These are phyloP conservation scores for Pythium phragmiticola DNA, from an alignment of 352 stramenopile genomes.

Conservation along the genomic window DNA sequence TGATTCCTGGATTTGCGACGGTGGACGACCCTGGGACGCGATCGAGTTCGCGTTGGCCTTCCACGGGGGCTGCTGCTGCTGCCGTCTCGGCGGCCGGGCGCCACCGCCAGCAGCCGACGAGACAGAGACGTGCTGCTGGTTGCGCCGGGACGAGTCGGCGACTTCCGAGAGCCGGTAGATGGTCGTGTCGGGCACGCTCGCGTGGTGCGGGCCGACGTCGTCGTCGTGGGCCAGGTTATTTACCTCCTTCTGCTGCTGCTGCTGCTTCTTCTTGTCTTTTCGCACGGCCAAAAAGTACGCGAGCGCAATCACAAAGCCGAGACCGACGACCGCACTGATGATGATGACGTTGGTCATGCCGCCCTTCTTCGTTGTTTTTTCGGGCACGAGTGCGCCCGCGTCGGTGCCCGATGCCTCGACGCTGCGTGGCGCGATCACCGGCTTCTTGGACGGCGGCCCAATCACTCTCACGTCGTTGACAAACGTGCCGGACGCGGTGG, in stretches of 20 bases:
- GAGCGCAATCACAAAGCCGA: slow-evolving; percentile 18
- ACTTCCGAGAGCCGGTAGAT: slow-evolving; percentile 22
- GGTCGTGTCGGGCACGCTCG: background rate
- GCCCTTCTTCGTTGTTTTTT: background rate
- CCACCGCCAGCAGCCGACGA: background rate
- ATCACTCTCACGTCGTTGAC: background rate
- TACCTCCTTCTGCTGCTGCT: background rate
- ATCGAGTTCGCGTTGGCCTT: slow-evolving; percentile 5
- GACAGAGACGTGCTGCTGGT: too few species aligned
- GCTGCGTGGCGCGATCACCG: background rate
- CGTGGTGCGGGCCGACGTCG: background rate
- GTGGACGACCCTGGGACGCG: background rate
- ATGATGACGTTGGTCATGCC: slow-evolving; percentile 19
- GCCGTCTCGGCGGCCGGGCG: background rate
- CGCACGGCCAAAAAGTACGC: slow-evolving; percentile 9
- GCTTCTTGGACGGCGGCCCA: background rate
- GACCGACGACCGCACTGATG: slow-evolving; percentile 4
- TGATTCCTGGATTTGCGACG: too few species aligned
- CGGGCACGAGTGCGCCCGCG: background rate
- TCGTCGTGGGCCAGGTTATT: too few species aligned
- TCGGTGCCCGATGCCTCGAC: slow-evolving; percentile 9
- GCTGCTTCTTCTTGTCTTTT: slow-evolving; percentile 1
- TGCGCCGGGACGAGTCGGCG: background rate
- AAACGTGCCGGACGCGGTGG: background rate
- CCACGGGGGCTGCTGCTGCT: background rate